Base-by-base conservation (phyloP, 2,329 filamentous ascomycete species). In the Penicillium sp. region DNA sequence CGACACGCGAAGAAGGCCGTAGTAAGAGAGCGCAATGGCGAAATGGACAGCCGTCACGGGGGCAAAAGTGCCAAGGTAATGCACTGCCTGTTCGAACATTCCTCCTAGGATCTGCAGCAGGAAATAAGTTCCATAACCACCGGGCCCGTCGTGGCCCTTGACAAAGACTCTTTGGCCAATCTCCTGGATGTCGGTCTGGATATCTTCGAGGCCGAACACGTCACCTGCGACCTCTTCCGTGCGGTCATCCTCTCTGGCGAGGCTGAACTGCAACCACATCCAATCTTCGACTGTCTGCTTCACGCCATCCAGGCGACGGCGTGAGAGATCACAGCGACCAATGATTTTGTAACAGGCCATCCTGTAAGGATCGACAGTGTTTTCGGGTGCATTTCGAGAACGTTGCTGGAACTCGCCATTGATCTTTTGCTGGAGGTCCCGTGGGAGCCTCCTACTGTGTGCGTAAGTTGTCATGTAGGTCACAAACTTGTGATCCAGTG, bases 311-410 rank as follows among this genome's bases (percentile, higher is more conserved):
- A 88, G 72, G 55, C 76, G 83, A 50, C 83, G 78, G 41, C 79
- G 78, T 45, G 73, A 77, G 54, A 87, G 75, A 59, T 88, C 85
- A 67, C 84, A 87, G 46, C 85, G 91, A 43, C 95, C 94, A 64
- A 99, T 88, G 57, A 99, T 87, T 80, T 99, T 97, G 81, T 97
- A 97, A 72, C 94, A 97, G 45, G 93, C 92, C 86, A 96, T 92
- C 50, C 92, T 87, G 77, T 95, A 99, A 24, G 94, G 94, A 71
- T 99, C 94, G 59, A 95, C 86, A 1, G 90, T 89, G 68, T 92
- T 88, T 54, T 94, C 90, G 0, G 90, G 89, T 0, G 90, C 90
- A 66, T 95, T 90, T 60, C 90, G 88, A 24, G 87, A 83, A 43
- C 92, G 87, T 70, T 95, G 90, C 48, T 88, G 88, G 73, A 95